A percentile compares a stretch with the other conserved stretches of the same genome.
phyloP scores from a whole-genome alignment of 2,329 filamentous ascomycete genomes.

The Thelonectria discophora region DNA sequence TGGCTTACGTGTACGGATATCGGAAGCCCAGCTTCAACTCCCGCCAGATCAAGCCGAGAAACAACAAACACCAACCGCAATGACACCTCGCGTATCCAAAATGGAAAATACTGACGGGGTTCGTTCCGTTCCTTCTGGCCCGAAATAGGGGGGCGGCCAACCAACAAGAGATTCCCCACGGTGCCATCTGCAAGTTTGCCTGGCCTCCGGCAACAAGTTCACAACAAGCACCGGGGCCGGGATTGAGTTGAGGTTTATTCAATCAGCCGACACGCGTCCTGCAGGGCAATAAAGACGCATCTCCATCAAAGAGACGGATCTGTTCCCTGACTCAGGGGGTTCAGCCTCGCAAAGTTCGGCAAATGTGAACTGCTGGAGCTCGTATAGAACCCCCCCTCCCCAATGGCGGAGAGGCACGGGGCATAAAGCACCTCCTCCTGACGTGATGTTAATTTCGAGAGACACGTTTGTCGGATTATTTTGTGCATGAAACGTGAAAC shows the following conservation, averaged over 20 bases:
- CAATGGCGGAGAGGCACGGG: no score
- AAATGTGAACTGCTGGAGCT: neutral
- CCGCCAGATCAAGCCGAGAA: no score
- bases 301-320: neutral
- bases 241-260: neutral
- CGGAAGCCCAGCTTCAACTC: neutral
- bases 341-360: constrained; percentile 2
- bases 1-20: neutral
- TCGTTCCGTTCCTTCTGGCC: constrained; percentile 5
- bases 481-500: constrained; percentile 26
- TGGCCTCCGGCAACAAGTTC: neutral
- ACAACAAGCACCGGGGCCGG: neutral
- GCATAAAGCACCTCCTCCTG: no score
- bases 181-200: constrained; percentile 10
- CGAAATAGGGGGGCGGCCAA: constrained; percentile 5
- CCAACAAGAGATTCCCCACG: neutral
- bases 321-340: neutral
- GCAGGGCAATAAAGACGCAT: neutral
- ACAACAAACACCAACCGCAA: neutral
- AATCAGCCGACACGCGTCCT: neutral
- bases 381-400: no score
- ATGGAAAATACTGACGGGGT: neutral
- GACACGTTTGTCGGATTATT: constrained; percentile 22
- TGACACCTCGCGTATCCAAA: constrained; percentile 8
- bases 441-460: neutral